Conservation (phyloP, 441 rosid genomes). For the Cnidoscolus chayamansa region DNA sequence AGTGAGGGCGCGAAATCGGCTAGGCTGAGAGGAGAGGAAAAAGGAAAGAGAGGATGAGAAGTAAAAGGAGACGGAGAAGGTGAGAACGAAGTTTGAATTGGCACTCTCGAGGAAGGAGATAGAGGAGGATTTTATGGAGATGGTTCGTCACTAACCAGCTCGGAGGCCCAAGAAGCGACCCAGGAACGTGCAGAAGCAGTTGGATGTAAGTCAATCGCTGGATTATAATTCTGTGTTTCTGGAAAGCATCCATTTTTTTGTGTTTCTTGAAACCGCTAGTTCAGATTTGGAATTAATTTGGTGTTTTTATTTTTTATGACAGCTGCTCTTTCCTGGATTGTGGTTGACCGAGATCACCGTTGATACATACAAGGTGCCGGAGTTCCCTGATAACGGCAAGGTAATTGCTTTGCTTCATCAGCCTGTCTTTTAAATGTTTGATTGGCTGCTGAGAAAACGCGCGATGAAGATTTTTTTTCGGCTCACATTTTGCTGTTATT, state of each 20-base stretch:
- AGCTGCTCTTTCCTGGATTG: slow-evolving; percentile 59
- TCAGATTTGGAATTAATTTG: background rate
- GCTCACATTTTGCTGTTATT: too few species aligned
- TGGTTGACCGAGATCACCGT: slow-evolving; percentile 56
- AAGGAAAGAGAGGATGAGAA: slow-evolving; percentile 22
- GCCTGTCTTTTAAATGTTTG: slow-evolving; percentile 5
- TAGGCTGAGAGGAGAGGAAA: slow-evolving; percentile 20
- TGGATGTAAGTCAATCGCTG: slow-evolving; percentile 50
- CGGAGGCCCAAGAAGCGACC: slow-evolving; percentile 72
- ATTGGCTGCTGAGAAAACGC: slow-evolving; percentile 21
- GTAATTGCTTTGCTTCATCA: slow-evolving; percentile 24
- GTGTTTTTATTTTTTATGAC: slow-evolving; percentile 16
- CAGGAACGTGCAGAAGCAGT: slow-evolving; percentile 50
- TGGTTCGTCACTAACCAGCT: slow-evolving; percentile 49
- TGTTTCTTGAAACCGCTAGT: too few species aligned
- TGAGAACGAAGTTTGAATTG: slow-evolving; percentile 41
- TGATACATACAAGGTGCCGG: slow-evolving; percentile 61
- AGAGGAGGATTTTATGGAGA: slow-evolving; percentile 61
- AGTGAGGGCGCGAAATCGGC: slow-evolving; percentile 16
- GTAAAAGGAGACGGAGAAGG: slow-evolving; percentile 31
- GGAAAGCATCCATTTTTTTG: background rate
- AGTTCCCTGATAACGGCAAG: slow-evolving; percentile 42
- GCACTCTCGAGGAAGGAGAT: slow-evolving; percentile 63
- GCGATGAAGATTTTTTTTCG: slow-evolving; percentile 1
- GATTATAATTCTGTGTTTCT: background rate